Evolutionary conservation across 345 rosid species (phyloP).

Genomic region (Gossypioides kirkii): DNA sequence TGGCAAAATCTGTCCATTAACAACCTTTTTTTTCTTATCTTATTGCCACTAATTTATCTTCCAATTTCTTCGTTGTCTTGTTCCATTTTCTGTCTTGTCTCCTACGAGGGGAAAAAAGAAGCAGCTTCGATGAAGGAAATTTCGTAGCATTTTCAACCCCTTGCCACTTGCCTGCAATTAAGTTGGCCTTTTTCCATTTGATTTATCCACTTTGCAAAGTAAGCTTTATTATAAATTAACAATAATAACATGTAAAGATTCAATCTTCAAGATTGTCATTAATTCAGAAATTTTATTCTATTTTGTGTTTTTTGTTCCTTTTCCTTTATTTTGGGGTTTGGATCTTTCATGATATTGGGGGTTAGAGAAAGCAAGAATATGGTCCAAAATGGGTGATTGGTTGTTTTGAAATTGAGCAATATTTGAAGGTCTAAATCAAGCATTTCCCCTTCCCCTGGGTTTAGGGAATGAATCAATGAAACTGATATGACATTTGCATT

Average conservation of each 20-base stretch:
- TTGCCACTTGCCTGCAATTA: background rate
- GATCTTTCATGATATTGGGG: background rate
- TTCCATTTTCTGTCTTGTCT: background rate
- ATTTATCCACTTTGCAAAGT: background rate
- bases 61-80: background rate
- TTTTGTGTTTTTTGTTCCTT: background rate
- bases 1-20: background rate
- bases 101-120: background rate
- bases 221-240: background rate
- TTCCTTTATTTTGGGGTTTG: background rate
- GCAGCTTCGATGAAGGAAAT: background rate
- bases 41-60: background rate
- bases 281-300: background rate
- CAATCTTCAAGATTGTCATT: background rate
- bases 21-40: slow-evolving; percentile 1
- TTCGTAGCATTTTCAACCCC: background rate
- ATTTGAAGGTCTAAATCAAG: background rate
- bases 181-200: background rate
- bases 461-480: background rate
- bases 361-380: background rate
- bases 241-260: background rate
- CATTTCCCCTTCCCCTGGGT: background rate
- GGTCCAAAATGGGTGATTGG: background rate
- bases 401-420: slow-evolving; percentile 10
- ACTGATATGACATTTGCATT: background rate